A percentile compares a stretch with the other conserved stretches of the same genome.
phyloP scores from a whole-genome alignment of 768 basidiomycete genomes.

The Jaapia argillacea region DNA sequence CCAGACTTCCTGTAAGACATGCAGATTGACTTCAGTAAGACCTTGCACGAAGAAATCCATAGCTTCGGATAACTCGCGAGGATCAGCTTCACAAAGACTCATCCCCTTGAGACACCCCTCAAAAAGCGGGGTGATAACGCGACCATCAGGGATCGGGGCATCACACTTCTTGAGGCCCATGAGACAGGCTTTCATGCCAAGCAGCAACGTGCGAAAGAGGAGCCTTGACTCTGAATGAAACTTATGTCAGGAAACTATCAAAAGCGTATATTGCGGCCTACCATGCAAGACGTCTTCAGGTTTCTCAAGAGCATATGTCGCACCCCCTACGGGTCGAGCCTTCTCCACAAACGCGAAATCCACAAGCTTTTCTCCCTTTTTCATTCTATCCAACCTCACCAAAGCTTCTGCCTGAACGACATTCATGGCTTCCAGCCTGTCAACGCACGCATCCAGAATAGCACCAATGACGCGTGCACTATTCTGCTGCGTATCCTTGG shows the following conservation, averaged over 20 bases:
- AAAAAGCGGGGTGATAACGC: conserved; percentile 82
- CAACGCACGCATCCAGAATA: conserved; percentile 76
- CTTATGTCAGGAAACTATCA: too few species aligned
- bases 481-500: conserved; percentile 62
- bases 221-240: conserved; percentile 73
- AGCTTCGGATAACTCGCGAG: conserved; percentile 63
- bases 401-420: conserved; percentile 47
- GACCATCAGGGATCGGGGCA: conserved; percentile 72
- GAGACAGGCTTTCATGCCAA: conserved; percentile 78
- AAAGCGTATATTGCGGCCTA: conserved; percentile 32
- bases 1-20: conserved; percentile 96
- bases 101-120: conserved; percentile 78
- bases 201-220: conserved; percentile 81
- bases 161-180: conserved; percentile 71
- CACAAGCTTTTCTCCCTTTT: conserved; percentile 27
- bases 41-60: conserved; percentile 75
- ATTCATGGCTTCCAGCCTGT: conserved; percentile 76
- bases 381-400: conserved; percentile 36
- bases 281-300: conserved; percentile 77
- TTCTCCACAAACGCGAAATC: conserved; percentile 75
- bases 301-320: conserved; percentile 71
- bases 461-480: conserved; percentile 60
- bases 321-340: conserved; percentile 70
- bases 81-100: conserved; percentile 68
- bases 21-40: conserved; percentile 74